Evolutionary conservation across 2,329 filamentous ascomycete species (phyloP).

Genomic region (Pleomassaria siparia): DNA sequence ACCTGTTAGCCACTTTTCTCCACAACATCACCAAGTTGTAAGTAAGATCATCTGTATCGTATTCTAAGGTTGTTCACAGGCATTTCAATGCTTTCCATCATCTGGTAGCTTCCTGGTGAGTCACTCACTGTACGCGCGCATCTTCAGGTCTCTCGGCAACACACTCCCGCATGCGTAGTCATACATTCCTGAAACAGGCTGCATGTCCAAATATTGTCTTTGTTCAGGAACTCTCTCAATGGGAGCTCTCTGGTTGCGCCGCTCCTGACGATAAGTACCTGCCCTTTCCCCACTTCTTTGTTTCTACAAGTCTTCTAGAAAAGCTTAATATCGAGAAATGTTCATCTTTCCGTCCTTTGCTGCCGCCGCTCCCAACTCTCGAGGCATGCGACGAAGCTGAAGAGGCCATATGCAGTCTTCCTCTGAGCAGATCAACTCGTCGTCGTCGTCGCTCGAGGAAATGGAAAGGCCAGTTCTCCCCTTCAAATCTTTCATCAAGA

Average conservation of each 20-base stretch:
- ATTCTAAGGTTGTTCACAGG: too few relatives aligned
- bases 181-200: constrained; percentile 16
- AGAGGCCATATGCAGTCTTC: constrained; percentile 24
- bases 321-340: constrained; percentile 10
- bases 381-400: constrained; percentile 27
- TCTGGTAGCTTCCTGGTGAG: background rate
- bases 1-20: too few relatives aligned
- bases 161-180: constrained; percentile 14
- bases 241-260: too few relatives aligned
- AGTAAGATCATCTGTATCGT: too few relatives aligned
- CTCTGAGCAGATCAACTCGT: constrained; percentile 23
- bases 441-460: constrained; percentile 30
- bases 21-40: too few relatives aligned
- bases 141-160: background rate
- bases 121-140: background rate
- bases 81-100: too few relatives aligned
- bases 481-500: constrained; percentile 33
- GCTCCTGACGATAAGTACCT: constrained; percentile 24
- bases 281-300: constrained; percentile 29
- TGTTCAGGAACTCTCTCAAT: constrained; percentile 18
- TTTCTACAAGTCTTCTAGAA: constrained; percentile 32
- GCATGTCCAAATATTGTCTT: constrained; percentile 17
- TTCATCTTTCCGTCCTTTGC: constrained; percentile 8
- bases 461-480: constrained; percentile 38
- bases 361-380: constrained; percentile 19